phyloP scores from a whole-genome alignment of 768 basidiomycete species.

The Boletellus ananas region DNA sequence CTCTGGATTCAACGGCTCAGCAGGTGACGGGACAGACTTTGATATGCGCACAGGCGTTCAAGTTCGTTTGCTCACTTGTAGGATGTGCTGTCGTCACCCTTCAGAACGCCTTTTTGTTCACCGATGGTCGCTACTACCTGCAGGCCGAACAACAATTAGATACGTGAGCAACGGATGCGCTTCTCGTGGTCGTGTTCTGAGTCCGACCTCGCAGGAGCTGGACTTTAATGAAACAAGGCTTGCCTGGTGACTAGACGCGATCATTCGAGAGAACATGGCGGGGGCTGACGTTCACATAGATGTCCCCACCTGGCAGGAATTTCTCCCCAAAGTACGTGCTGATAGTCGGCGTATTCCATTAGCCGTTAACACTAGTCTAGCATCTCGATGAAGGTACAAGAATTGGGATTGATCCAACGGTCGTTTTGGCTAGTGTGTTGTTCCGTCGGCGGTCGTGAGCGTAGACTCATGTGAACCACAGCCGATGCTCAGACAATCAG shows the following conservation, averaged over 20 bases:
- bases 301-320: conserved; percentile 89
- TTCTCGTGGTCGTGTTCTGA: conserved; percentile 2
- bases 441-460: not conserved
- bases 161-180: conserved; percentile 40
- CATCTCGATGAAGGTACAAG: conserved; percentile 56
- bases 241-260: conserved; percentile 51
- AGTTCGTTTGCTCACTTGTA: conserved; percentile 25
- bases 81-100: conserved; percentile 76
- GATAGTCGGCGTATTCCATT: not conserved
- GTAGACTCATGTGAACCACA: conserved; percentile 21
- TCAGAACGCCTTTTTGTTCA: conserved; percentile 78
- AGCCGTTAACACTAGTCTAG: conserved; percentile 31
- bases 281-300: conserved; percentile 41
- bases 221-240: conserved; percentile 90
- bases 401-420: conserved; percentile 79
- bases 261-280: not conserved
- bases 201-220: conserved; percentile 57
- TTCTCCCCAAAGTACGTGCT: conserved; percentile 59
- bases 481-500: conserved; percentile 63
- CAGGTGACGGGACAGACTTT: conserved; percentile 47
- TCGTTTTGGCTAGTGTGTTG: conserved; percentile 61
- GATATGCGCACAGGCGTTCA: not conserved
- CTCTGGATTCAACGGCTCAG: conserved; percentile 92
- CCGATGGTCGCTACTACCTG: conserved; percentile 93
- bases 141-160: conserved; percentile 92